Evolutionary conservation across 2,329 filamentous ascomycete species (phyloP), one percentile per base, ranked within the genome.

Genomic region (Bisporella sp.): DNA sequence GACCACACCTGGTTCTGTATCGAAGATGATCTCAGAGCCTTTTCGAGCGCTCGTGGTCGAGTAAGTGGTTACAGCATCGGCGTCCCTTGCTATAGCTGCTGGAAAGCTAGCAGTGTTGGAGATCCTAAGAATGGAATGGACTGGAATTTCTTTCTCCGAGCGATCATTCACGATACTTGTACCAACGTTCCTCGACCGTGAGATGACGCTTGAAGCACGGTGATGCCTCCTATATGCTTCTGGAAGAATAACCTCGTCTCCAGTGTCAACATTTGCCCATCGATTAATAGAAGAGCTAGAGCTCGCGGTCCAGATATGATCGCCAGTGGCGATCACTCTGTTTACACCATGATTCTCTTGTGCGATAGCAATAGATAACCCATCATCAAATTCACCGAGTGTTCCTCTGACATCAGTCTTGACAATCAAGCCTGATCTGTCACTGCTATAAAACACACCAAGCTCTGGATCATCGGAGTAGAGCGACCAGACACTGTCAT

Each of bases 401-500:
- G 83, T 81, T 9, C 78, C 79, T 57, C 91, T 80, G 30, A 92
- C 85, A 66, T 99, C 93, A 1, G 92, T 97, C 74, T 97, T 99
- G 49, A 90, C 92, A n/a, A 99, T 85, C 54, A 96, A 71, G 3
- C 93, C 93, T 1, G 89, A 91, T 47, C 92, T 84, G 69, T 99
- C 93, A 59, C 86, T 88, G 50, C 92, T 97, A 71, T 97, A 97
- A 68, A 99, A 97, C 31, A 96, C 80, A 7, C 85, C 85, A 4
- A 99, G 77, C 52, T 86, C 79, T 1, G 91, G 90, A 60, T 95
- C 82, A 48, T 92, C 84, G 0, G 93, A 96, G 68, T 87, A 95
- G 28, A 99, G 75, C 1, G 89, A 95, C 93, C 93, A 99, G 28
- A 99, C 89, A 65, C 91, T 96, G 64, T 96, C 90, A 64, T 95